Conservation (phyloP, 116 monocot species). For the Papilionanthe hybrid region DNA sequence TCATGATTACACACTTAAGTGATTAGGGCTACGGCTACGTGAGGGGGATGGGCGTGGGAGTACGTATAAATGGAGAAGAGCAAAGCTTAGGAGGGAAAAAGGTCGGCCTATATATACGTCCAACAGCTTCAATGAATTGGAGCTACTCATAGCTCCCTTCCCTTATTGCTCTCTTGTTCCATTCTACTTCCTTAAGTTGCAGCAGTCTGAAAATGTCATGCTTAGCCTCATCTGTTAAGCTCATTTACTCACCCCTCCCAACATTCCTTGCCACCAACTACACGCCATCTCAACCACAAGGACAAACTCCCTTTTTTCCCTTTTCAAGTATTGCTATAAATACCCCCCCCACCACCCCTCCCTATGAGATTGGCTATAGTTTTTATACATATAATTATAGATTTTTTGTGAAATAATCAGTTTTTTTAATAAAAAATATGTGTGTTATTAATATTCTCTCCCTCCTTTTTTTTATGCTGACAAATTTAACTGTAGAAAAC, state of each 20-base stretch:
- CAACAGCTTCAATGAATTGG: neutral
- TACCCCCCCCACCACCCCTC: no score
- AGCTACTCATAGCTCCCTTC: conserved; percentile 1
- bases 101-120: no score
- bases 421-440: no score
- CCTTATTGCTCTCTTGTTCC: neutral
- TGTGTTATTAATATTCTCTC: no score
- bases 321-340: neutral
- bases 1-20: neutral
- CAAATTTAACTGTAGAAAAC: no score
- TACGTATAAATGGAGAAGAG: neutral
- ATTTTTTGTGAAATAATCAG: no score
- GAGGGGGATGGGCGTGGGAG: neutral
- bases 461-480: no score
- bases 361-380: no score
- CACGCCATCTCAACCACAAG: neutral
- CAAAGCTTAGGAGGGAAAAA: neutral
- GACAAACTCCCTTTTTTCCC: neutral
- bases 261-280: conserved; percentile 1
- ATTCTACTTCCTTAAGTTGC: neutral
- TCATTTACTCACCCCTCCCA: neutral
- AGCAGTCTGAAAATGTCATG: neutral
- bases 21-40: neutral
- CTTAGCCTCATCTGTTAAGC: neutral
- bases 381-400: no score